Conservation (phyloP, 2,329 filamentous ascomycete species). For the Alternaria ethzedia region DNA sequence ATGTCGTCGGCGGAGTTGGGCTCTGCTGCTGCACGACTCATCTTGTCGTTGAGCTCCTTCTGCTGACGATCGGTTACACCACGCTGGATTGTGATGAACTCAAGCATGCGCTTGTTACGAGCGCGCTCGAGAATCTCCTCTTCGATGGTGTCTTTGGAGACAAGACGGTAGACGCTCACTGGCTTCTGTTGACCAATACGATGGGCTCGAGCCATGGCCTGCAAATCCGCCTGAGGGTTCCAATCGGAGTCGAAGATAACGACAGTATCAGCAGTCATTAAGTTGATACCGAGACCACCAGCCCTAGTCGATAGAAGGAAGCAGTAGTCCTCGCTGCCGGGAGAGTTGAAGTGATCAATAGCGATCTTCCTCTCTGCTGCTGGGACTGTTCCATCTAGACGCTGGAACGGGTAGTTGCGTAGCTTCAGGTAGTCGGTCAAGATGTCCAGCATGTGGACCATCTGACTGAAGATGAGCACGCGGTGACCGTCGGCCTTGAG, state of each 20-base stretch:
- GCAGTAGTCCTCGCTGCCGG: slow-evolving; percentile 92
- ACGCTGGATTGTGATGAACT: slow-evolving; percentile 96
- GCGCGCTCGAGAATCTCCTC: slow-evolving; percentile 96
- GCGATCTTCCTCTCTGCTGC: slow-evolving; percentile 87
- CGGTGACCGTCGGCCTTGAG: slow-evolving; percentile 92
- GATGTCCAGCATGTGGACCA: slow-evolving; percentile 99
- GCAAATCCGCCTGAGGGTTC: slow-evolving; percentile 97
- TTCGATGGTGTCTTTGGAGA: slow-evolving; percentile 97
- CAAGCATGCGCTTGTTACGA: slow-evolving; percentile 94
- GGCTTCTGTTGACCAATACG: slow-evolving; percentile 96
- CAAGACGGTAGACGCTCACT: slow-evolving; percentile 93
- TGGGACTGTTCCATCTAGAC: slow-evolving; percentile 92
- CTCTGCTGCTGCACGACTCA: slow-evolving; percentile 72
- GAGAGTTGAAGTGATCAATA: slow-evolving; percentile 98
- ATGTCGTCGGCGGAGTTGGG: slow-evolving; percentile 94
- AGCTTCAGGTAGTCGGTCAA: slow-evolving; percentile 91
- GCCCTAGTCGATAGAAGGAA: slow-evolving; percentile 95
- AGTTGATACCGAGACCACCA: slow-evolving; percentile 96
- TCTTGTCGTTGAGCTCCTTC: slow-evolving; percentile 74
- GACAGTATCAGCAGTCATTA: slow-evolving; percentile 98
- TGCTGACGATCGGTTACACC: slow-evolving; percentile 94
- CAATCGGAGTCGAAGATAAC: slow-evolving; percentile 98
- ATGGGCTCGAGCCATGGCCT: slow-evolving; percentile 98
- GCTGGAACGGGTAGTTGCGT: slow-evolving; percentile 93
- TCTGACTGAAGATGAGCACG: slow-evolving; percentile 98